Percentiles rank a stretch among this genome's conserved stretches.
Evolutionary conservation across 805 yeast species (phyloP).

Genomic region (Cyberlindnera veronae): DNA sequence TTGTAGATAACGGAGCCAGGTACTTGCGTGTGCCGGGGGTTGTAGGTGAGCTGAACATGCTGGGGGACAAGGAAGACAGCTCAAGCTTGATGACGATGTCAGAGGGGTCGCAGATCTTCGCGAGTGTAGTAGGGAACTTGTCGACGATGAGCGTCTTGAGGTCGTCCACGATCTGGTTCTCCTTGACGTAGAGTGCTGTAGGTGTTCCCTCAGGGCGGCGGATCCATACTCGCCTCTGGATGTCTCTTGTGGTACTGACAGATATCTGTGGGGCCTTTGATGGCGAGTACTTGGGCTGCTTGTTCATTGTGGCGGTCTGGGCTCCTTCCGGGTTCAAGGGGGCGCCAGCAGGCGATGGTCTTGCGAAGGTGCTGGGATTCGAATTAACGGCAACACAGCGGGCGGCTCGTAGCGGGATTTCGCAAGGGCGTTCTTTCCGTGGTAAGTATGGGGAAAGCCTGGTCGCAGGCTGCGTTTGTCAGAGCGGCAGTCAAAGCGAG

Average conservation of each 20-base stretch:
- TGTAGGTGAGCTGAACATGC: slow-evolving; percentile 10
- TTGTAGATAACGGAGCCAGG: slow-evolving; percentile 1
- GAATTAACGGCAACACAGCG: no score
- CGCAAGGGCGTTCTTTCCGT: no score
- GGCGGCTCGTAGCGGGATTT: no score
- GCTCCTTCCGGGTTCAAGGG: no score
- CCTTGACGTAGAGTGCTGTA: slow-evolving; percentile 62
- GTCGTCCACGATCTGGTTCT: slow-evolving; percentile 75
- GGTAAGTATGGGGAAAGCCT: no score
- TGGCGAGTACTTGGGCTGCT: slow-evolving; percentile 4
- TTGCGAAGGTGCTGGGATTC: not conserved
- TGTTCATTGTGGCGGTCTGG: slow-evolving; percentile 6
- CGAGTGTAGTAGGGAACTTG: slow-evolving; percentile 67
- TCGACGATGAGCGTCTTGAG: slow-evolving; percentile 60
- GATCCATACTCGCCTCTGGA: slow-evolving; percentile 51
- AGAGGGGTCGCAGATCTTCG: slow-evolving; percentile 62
- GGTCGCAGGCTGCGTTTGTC: no score
- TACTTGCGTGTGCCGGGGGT: slow-evolving; percentile 13
- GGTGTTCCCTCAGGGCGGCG: slow-evolving; percentile 50
- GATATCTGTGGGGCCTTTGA: slow-evolving; percentile 15
- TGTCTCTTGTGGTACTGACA: slow-evolving; percentile 15
- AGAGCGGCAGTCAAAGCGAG: no score
- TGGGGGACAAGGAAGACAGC: slow-evolving; percentile 9
- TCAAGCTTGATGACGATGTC: slow-evolving; percentile 43
- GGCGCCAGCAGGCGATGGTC: no score